Evolutionary conservation across 352 stramenopile genomes (phyloP).

Genomic region (Bremia lactucae): DNA sequence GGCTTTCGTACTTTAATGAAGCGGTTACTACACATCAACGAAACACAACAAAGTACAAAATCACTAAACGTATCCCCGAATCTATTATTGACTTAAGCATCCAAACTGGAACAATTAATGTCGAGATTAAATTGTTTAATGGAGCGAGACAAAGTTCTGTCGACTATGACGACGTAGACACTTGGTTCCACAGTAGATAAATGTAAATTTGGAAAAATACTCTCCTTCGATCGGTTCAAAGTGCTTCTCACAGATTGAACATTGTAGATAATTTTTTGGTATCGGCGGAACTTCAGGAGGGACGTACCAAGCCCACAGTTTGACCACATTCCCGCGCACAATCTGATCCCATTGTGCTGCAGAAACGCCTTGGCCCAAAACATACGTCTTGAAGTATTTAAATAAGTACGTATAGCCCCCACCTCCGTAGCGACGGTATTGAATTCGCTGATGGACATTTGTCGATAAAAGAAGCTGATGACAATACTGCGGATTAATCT

Average conservation of each 20-base stretch:
- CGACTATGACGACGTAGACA: constrained; percentile 67
- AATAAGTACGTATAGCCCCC: constrained; percentile 56
- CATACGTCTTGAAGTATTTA: constrained; percentile 32
- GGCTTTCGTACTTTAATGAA: too few relatives aligned
- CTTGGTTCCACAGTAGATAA: constrained; percentile 75
- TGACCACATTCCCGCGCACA: constrained; percentile 27
- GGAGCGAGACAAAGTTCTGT: constrained; percentile 30
- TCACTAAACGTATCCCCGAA: too few relatives aligned
- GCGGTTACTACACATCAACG: too few relatives aligned
- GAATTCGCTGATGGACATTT: constrained; percentile 48
- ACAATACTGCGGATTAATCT: constrained; percentile 12
- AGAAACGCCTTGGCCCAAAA: constrained; percentile 26
- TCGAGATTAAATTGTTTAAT: too few relatives aligned
- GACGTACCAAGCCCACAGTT: constrained; percentile 53
- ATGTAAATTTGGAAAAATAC: constrained; percentile 82
- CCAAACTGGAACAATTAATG: too few relatives aligned
- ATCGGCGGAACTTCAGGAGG: constrained; percentile 36
- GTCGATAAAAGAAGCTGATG: constrained; percentile 51
- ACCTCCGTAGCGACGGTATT: constrained; percentile 60
- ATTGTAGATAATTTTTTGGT: constrained; percentile 65
- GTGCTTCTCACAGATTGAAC: constrained; percentile 54
- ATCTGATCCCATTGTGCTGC: constrained; percentile 33
- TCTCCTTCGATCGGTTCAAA: constrained; percentile 81
- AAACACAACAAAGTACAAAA: too few relatives aligned
- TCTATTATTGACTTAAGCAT: too few relatives aligned